These are phyloP conservation scores for Camellia granthamiana DNA, from an alignment of 148 eudicot species.

Conservation along the genomic window DNA sequence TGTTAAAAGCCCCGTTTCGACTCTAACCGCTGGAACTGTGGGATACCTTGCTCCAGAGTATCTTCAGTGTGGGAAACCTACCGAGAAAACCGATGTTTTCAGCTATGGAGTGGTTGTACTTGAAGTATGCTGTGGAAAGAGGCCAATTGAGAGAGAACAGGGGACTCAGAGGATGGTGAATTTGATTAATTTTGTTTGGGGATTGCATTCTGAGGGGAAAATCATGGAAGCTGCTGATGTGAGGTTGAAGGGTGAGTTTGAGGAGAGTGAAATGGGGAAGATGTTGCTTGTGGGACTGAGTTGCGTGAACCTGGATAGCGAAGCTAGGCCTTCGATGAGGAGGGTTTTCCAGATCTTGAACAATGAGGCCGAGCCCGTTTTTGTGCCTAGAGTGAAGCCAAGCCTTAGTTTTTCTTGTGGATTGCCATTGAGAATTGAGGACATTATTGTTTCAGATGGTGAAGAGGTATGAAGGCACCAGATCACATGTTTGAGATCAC, in stretches of 20 bases:
- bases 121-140: constrained; percentile 72
- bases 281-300: constrained; percentile 67
- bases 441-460: constrained; percentile 49
- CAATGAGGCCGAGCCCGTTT: constrained; percentile 44
- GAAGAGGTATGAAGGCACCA: constrained; percentile 22
- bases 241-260: constrained; percentile 50
- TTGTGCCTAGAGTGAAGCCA: constrained; percentile 63
- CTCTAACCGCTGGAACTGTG: constrained; percentile 83
- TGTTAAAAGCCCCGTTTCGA: constrained; percentile 69
- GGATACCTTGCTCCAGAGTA: constrained; percentile 92
- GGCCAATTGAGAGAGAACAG: constrained; percentile 67
- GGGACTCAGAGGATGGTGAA: constrained; percentile 53
- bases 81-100: constrained; percentile 77
- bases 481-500: constrained; percentile 34
- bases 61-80: constrained; percentile 72
- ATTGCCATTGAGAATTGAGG: constrained; percentile 55
- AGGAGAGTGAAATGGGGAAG: constrained; percentile 46
- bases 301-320: constrained; percentile 73
- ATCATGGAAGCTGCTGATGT: constrained; percentile 52
- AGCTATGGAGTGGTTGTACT: constrained; percentile 82
- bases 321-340: constrained; percentile 74
- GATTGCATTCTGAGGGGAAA: constrained; percentile 53
- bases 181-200: constrained; percentile 87
- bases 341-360: constrained; percentile 70
- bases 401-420: constrained; percentile 55